Evolutionary conservation across 768 basidiomycete species (phyloP), one percentile per base, ranked within the genome.

Genomic region (Tubosaeta sp.): DNA sequence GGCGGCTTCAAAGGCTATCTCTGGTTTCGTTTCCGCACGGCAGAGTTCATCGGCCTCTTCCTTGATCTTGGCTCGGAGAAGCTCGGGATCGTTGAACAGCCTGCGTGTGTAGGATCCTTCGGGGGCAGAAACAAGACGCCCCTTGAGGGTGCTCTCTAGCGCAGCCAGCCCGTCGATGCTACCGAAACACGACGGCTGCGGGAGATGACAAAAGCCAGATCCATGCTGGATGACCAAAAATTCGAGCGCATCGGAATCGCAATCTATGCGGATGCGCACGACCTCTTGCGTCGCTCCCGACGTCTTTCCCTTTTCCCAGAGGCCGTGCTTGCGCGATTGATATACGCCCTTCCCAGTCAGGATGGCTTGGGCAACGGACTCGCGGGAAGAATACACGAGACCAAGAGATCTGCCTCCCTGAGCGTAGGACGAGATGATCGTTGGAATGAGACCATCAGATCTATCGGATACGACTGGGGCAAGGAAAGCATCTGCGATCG

Each of bases 41-140:
- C 93, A 95, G n/a, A 99, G 79, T 68, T 99, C 96, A 60, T 95
- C 90, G 0, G 96, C 96, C 67, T 99, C 96, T 69, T 99, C 96
- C 84, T 89, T 91, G 57, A 99, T 93, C 76, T 99, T 99, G 46
- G 93, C 86, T 41, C 77, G 80, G 40, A 98, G 74, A n/a, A 99
- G 76, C 41, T 77, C 79, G 5, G 85, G 72, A 64, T 97, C 90
- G 38, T 78, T 75, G 70, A 98, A 96, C 24, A 99, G 72, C 47
- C 91, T 76, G 45, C 79, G 82, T 16, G 96, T 98, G 69, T 99
- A 99, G 1, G 90, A 94, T 6, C 93, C 94, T 58, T 85, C 84
- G 0, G 94, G 94, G 0, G 95, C 92, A 22, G 80, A 78, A 30
- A 72, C 70, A 40, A 89, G 72, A 36, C 96, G 81, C 2, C 84